These are phyloP conservation scores for Thielaviopsis punctulata DNA, from an alignment of 2,329 filamentous ascomycete genomes.

Conservation along the genomic window DNA sequence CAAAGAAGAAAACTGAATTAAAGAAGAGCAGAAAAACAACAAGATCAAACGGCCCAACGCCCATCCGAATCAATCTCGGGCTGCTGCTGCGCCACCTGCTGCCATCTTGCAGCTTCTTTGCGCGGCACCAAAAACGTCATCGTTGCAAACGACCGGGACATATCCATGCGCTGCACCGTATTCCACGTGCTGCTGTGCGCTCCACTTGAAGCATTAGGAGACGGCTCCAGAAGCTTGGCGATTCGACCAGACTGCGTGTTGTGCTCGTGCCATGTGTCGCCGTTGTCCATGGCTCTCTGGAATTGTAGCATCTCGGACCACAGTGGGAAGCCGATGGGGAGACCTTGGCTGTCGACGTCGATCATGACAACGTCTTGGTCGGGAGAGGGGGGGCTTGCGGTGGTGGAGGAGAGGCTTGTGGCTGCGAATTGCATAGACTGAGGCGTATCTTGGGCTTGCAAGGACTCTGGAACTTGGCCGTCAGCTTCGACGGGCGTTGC, in stretches of 20 bases:
- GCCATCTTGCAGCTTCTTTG: neutral
- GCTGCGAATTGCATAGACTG: too few species aligned
- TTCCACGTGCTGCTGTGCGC: neutral
- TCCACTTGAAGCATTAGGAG: neutral
- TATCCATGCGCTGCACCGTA: neutral
- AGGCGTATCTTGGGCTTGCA: neutral
- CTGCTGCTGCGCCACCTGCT: neutral
- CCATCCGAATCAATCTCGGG: neutral
- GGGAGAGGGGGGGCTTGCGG: too few species aligned
- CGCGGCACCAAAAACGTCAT: neutral
- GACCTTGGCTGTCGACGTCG: neutral
- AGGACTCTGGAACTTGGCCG: too few species aligned
- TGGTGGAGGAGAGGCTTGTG: too few species aligned
- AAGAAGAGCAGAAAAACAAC: too few species aligned
- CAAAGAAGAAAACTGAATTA: neutral
- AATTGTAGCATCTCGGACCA: neutral
- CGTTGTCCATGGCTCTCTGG: neutral
- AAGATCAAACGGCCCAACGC: neutral
- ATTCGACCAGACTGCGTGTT: neutral
- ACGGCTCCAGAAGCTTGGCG: neutral
- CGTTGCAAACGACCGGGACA: neutral
- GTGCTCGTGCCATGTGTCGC: neutral
- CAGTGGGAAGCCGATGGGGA: neutral
- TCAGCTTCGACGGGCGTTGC: too few species aligned
- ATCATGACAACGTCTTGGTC: too few species aligned